phyloP scores from a whole-genome alignment of 768 basidiomycete species.

The Tricholoma terreum region DNA sequence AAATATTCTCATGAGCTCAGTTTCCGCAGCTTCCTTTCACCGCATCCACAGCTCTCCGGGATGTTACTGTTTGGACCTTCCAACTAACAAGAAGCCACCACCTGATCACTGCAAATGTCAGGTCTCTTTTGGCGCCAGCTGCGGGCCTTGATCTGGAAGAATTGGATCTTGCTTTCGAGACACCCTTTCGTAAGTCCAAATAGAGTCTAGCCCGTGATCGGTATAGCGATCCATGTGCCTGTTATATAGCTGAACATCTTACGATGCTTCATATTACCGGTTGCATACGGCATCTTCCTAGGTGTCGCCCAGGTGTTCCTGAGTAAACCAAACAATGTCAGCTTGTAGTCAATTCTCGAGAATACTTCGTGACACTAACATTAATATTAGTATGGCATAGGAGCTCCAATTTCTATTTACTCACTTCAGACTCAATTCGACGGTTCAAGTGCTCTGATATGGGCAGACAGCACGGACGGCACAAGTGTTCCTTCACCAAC shows the following conservation, averaged over 20 bases:
- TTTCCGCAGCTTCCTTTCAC: too few species aligned
- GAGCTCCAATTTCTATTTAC: constrained; percentile 48
- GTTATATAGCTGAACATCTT: constrained; percentile 51
- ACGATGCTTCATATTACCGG: constrained; percentile 60
- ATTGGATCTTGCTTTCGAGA: constrained; percentile 69
- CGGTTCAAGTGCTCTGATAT: constrained; percentile 50
- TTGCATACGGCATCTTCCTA: constrained; percentile 67
- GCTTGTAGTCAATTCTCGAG: constrained; percentile 25
- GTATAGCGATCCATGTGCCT: constrained; percentile 3
- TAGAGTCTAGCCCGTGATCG: neutral
- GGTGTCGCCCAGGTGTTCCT: constrained; percentile 63
- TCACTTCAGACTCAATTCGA: constrained; percentile 49
- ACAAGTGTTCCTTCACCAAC: constrained; percentile 50
- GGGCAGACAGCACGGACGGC: constrained; percentile 67
- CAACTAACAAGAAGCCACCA: neutral
- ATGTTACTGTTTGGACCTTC: neutral
- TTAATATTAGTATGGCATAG: constrained; percentile 56
- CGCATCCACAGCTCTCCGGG: neutral
- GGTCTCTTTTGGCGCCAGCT: constrained; percentile 61
- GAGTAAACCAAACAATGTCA: constrained; percentile 55
- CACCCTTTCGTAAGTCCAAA: constrained; percentile 55
- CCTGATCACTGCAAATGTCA: constrained; percentile 20
- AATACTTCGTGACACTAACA: neutral
- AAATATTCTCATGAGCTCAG: too few species aligned
- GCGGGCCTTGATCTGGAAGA: constrained; percentile 62